Percentiles rank a stretch among this genome's conserved stretches.
Conservation (phyloP, 192 early-diverging fungal species). For the Coemansia sp. region DNA sequence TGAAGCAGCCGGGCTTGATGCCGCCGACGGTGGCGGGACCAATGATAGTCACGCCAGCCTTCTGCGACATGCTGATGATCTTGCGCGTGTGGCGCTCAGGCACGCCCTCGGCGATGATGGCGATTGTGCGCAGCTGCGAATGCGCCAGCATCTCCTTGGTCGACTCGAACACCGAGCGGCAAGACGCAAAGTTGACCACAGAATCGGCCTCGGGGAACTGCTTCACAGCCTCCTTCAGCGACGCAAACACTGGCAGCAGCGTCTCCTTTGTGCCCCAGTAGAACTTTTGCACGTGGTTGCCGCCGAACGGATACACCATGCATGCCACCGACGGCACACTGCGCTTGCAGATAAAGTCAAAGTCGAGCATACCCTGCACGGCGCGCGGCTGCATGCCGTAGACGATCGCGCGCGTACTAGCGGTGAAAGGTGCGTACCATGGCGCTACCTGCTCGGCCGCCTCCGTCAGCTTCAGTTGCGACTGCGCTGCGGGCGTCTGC, state of each 20-base stretch:
- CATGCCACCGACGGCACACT: conserved; percentile 87
- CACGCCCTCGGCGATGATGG: conserved; percentile 99
- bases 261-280: conserved; percentile 99
- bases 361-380: conserved; percentile 99
- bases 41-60: conserved; percentile 81
- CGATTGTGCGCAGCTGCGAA: conserved; percentile 88
- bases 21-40: conserved; percentile 99
- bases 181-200: conserved; percentile 97
- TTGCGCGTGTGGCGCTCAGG: conserved; percentile 94
- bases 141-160: conserved; percentile 83
- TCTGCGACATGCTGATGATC: conserved; percentile 80
- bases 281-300: conserved; percentile 98
- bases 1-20: conserved; percentile 99
- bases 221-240: conserved; percentile 76
- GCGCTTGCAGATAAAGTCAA: conserved; percentile 99
- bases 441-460: conserved; percentile 39
- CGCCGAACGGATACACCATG: conserved; percentile 99
- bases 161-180: conserved; percentile 89
- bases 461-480: conserved; percentile 31
- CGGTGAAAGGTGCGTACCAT: conserved; percentile 77
- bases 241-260: conserved; percentile 89
- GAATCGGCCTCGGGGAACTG: conserved; percentile 92
- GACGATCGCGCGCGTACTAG: conserved; percentile 84
- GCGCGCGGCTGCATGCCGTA: conserved; percentile 99
- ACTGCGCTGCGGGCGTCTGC: conserved; percentile 30